Conservation (phyloP, 2,329 filamentous ascomycete species). For the Pyrenochaeta sp. region DNA sequence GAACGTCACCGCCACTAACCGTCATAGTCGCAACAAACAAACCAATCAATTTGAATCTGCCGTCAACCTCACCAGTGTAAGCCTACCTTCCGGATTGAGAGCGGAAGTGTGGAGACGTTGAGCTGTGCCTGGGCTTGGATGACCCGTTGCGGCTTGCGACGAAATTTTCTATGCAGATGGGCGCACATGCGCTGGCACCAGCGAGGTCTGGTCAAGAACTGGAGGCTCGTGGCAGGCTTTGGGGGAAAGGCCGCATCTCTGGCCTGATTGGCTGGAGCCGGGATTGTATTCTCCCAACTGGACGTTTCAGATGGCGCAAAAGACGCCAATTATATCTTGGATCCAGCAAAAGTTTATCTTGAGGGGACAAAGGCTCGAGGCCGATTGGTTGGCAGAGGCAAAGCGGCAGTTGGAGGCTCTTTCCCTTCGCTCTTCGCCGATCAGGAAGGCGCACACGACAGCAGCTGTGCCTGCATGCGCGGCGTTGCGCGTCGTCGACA, state of each 20-base stretch:
- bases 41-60: background rate
- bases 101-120: conserved; percentile 1
- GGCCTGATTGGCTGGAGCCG: conserved; percentile 4
- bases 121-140: conserved; percentile 1
- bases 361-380: background rate
- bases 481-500: background rate
- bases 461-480: background rate
- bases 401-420: conserved; percentile 2
- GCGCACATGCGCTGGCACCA: conserved; percentile 18
- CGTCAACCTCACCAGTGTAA: background rate
- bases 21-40: background rate
- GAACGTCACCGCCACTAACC: background rate
- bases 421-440: background rate
- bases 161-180: conserved; percentile 5
- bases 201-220: conserved; percentile 9
- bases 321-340: conserved; percentile 1
- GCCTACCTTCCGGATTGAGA: background rate
- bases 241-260: background rate
- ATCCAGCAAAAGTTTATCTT: background rate
- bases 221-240: conserved; percentile 1
- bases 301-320: conserved; percentile 11
- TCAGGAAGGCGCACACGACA: conserved; percentile 11
- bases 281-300: background rate
- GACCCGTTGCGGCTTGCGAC: background rate
- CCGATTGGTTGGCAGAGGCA: conserved; percentile 5